phyloP scores from a whole-genome alignment of 106 monocot species.

The Cymbidium sinense region DNA sequence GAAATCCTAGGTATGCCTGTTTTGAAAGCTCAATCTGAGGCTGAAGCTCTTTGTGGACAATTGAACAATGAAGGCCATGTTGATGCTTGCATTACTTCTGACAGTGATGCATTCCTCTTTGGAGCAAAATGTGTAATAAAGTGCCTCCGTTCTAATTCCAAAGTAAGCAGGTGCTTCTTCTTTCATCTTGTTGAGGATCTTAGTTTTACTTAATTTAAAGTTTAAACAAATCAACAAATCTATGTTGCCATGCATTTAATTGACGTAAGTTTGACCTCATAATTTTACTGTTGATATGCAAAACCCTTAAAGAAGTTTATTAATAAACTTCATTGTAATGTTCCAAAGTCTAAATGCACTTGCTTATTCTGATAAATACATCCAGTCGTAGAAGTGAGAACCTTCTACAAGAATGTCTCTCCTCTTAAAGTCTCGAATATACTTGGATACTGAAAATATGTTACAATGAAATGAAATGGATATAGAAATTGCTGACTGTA shows the following conservation, averaged over 20 bases:
- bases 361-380: background rate
- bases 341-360: background rate
- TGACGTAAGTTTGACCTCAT: background rate
- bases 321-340: background rate
- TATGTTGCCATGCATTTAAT: background rate
- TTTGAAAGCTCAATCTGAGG: constrained; percentile 66
- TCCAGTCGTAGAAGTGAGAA: background rate
- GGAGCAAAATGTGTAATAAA: constrained; percentile 94
- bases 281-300: background rate
- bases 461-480: background rate
- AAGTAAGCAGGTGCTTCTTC: constrained; percentile 29
- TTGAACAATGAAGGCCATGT: constrained; percentile 76
- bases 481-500: background rate
- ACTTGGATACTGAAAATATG: background rate
- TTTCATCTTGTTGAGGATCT: background rate
- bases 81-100: constrained; percentile 95
- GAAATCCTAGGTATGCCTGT: constrained; percentile 85
- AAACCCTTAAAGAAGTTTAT: background rate
- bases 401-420: background rate
- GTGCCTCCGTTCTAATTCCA: constrained; percentile 61
- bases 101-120: constrained; percentile 94
- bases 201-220: background rate
- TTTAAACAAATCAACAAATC: background rate
- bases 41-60: constrained; percentile 93
- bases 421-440: background rate